These are phyloP conservation scores for Eragrostis nindensis DNA, from an alignment of 176 grass and related monocot species.

Conservation along the genomic window DNA sequence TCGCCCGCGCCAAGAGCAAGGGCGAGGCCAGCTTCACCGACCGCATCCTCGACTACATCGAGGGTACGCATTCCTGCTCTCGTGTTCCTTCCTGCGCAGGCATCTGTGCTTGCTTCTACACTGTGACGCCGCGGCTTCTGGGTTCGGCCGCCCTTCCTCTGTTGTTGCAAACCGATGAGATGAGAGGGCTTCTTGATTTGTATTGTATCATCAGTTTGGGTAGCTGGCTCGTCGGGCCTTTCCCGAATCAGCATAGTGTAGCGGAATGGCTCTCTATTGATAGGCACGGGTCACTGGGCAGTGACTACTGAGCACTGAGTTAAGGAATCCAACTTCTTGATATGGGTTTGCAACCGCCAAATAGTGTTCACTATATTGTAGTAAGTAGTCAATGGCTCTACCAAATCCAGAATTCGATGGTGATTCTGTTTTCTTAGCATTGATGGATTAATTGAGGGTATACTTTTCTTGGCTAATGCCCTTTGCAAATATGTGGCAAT, in stretches of 20 bases:
- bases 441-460: neutral
- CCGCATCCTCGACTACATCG: constrained; percentile 90
- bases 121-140: neutral
- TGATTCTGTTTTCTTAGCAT: neutral
- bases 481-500: too few relatives aligned
- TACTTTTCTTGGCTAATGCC: neutral
- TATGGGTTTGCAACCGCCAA: neutral
- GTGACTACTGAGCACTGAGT: neutral
- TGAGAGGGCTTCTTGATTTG: too few relatives aligned
- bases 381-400: neutral
- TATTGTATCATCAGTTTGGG: neutral
- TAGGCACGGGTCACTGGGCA: neutral
- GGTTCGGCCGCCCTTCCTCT: neutral
- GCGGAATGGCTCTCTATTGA: neutral
- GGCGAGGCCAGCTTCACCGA: constrained; percentile 86
- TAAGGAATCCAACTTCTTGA: neutral
- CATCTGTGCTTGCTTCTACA: neutral
- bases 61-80: constrained; percentile 40
- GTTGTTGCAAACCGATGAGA: neutral
- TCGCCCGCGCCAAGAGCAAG: constrained; percentile 52
- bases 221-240: neutral
- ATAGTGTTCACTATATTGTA: neutral
- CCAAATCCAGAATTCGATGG: neutral
- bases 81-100: too few relatives aligned
- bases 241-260: neutral